Evolutionary conservation across 768 basidiomycete genomes (phyloP).

Genomic region (Leccinum truebloodii): DNA sequence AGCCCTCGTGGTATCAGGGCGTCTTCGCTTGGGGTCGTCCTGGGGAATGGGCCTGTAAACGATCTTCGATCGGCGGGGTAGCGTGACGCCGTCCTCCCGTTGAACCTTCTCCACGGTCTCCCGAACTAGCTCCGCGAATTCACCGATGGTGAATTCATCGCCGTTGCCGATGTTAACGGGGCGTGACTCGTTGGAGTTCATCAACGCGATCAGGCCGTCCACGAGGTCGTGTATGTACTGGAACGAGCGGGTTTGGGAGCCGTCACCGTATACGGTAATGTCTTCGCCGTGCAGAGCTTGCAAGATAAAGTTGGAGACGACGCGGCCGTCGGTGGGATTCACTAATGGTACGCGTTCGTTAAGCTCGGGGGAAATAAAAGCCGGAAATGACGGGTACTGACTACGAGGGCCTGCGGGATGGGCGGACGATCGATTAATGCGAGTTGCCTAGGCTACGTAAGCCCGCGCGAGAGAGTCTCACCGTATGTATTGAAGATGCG

Average conservation of each 20-base stretch:
- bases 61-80: conserved; percentile 57
- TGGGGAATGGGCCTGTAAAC: conserved; percentile 81
- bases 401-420: conserved; percentile 57
- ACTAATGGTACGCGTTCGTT: conserved; percentile 45
- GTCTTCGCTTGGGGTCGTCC: conserved; percentile 93
- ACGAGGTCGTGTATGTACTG: conserved; percentile 98
- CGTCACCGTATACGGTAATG: conserved; percentile 96
- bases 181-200: conserved; percentile 92
- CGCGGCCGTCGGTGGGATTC: conserved; percentile 96
- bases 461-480: conserved; percentile 14
- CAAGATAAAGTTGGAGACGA: conserved; percentile 99
- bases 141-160: conserved; percentile 94
- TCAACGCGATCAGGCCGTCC: conserved; percentile 89
- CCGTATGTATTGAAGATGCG: conserved; percentile 99
- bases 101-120: conserved; percentile 94
- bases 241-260: conserved; percentile 91
- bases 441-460: neutral
- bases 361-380: conserved; percentile 9
- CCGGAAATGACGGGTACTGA: conserved; percentile 41
- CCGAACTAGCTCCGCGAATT: conserved; percentile 91
- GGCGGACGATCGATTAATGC: neutral
- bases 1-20: conserved; percentile 91
- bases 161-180: conserved; percentile 97
- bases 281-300: conserved; percentile 96
- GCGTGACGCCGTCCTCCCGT: conserved; percentile 68